These are phyloP conservation scores for Medakamo hakoo DNA, from an alignment of 139 green algal species.

Conservation along the genomic window DNA sequence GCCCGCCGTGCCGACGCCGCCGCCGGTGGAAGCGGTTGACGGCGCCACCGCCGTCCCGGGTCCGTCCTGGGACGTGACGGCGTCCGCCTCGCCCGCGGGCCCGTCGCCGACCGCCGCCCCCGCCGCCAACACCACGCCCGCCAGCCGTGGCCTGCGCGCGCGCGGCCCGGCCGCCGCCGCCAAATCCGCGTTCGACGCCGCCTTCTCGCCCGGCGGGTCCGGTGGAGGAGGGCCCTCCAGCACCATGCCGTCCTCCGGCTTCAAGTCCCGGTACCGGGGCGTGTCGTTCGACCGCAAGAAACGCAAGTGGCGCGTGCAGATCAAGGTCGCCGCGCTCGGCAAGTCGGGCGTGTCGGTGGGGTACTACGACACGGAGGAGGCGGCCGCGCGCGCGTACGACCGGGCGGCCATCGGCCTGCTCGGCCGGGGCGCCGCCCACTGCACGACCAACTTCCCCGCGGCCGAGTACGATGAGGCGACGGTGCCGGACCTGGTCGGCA, in stretches of 20 bases:
- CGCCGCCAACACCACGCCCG: not conserved
- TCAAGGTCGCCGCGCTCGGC: constrained; percentile 50
- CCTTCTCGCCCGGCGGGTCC: not conserved
- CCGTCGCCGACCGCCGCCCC: constrained; percentile 2
- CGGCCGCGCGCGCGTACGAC: constrained; percentile 39
- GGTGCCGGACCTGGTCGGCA: constrained; percentile 29
- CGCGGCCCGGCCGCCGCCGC: too few species aligned
- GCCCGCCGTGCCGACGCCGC: too few species aligned
- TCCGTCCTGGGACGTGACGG: too few species aligned
- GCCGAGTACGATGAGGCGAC: constrained; percentile 17
- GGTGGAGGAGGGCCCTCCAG: too few species aligned
- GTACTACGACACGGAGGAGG: constrained; percentile 45
- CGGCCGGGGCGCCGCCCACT: constrained; percentile 30
- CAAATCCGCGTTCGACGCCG: not conserved
- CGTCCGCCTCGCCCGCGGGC: constrained; percentile 4
- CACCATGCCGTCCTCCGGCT: too few species aligned
- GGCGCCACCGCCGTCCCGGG: too few species aligned
- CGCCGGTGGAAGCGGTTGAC: too few species aligned
- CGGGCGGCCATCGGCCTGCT: constrained; percentile 50
- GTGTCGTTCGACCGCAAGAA: constrained; percentile 64
- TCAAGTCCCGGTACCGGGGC: constrained; percentile 41
- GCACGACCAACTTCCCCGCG: constrained; percentile 23
- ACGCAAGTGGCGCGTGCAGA: constrained; percentile 58
- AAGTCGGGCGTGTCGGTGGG: constrained; percentile 47
- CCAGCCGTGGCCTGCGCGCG: not conserved